phyloP scores from a whole-genome alignment of 306 rosid genomes.

The Trifolium repens region DNA sequence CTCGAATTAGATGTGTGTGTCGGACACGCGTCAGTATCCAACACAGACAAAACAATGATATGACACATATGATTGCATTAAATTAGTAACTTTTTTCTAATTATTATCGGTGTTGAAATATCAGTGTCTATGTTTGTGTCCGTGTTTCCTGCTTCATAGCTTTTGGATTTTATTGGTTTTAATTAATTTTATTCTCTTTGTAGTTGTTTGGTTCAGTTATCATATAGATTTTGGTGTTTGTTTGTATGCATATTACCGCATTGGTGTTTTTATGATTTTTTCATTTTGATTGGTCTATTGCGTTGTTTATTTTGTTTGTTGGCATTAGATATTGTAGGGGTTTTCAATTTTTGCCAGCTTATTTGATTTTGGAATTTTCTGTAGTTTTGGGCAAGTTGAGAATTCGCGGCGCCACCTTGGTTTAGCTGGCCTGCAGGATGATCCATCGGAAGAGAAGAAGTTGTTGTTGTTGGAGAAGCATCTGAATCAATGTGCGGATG shows the following conservation, averaged over 20 bases:
- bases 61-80: too few species aligned
- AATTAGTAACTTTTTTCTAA: too few species aligned
- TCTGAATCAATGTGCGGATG: conserved; percentile 65
- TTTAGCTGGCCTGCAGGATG: conserved; percentile 59
- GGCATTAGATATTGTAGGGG: conserved; percentile 7
- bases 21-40: too few species aligned
- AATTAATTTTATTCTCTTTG: background rate
- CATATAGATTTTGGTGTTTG: conserved; percentile 11
- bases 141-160: too few species aligned
- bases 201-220: too few species aligned
- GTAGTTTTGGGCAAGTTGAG: conserved; percentile 79
- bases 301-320: background rate
- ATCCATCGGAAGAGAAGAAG: conserved; percentile 74
- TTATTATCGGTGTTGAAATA: too few species aligned
- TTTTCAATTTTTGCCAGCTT: conserved; percentile 5
- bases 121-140: too few species aligned
- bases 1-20: too few species aligned
- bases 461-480: conserved; percentile 73
- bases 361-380: conserved; percentile 35
- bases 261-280: too few species aligned
- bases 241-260: background rate
- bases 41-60: too few species aligned
- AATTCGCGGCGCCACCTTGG: conserved; percentile 62
- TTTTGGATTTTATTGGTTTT: too few species aligned
- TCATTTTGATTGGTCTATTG: background rate